Conservation (phyloP, 2,329 filamentous ascomycete species). For the Alternaria brassicicola region DNA sequence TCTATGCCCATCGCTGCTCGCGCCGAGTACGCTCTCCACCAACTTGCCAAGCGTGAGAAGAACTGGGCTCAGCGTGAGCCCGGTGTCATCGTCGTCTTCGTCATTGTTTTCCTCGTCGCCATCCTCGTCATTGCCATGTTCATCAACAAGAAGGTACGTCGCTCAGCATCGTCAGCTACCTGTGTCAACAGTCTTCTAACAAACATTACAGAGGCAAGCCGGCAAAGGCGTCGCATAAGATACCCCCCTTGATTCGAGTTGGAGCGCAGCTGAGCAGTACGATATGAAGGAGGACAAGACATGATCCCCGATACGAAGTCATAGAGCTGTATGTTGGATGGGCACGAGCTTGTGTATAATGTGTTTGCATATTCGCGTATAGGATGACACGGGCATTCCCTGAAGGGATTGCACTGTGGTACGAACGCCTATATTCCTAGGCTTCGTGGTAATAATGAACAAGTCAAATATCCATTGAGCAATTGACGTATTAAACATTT, state of each 20-base stretch:
- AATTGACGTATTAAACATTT: background rate
- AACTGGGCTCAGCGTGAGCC: conserved; percentile 65
- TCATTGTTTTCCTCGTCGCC: conserved; percentile 63
- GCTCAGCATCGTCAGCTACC: background rate
- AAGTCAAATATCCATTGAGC: conserved; percentile 23
- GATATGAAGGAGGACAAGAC: conserved; percentile 8
- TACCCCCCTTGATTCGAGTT: conserved; percentile 19
- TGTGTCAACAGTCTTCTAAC: conserved; percentile 5
- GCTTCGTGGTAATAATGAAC: conserved; percentile 42
- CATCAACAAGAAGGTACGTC: conserved; percentile 53
- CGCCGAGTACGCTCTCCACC: conserved; percentile 46
- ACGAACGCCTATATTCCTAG: conserved; percentile 33
- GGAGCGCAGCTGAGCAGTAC: conserved; percentile 7
- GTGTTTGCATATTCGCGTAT: conserved; percentile 33
- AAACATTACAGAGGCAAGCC: conserved; percentile 19
- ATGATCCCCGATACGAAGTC: conserved; percentile 11
- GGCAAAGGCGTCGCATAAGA: conserved; percentile 17
- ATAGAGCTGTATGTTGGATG: conserved; percentile 4
- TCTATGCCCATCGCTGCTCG: conserved; percentile 46
- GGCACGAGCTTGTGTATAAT: conserved; percentile 33
- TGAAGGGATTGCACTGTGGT: conserved; percentile 31
- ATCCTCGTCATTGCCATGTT: conserved; percentile 59
- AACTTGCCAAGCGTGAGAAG: conserved; percentile 57
- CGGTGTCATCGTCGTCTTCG: conserved; percentile 68
- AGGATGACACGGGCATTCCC: conserved; percentile 16